These are phyloP conservation scores for Stipa capillata DNA, from an alignment of 176 grass and related monocot species.

Conservation along the genomic window DNA sequence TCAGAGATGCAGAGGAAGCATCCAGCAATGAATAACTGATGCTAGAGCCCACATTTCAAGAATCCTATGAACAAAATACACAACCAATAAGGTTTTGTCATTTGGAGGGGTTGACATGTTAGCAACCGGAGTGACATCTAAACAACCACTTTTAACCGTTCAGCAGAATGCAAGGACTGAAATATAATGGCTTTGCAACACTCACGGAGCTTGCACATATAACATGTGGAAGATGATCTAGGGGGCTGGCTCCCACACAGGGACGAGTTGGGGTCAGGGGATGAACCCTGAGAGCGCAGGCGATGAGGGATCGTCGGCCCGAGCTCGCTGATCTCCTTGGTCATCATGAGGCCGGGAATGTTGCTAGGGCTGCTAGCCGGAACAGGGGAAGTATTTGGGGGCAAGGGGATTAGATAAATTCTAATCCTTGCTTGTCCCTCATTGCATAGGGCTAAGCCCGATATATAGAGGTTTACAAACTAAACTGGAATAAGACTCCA, in stretches of 20 bases:
- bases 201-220: neutral
- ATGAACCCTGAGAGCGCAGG: no score
- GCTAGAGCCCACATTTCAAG: neutral
- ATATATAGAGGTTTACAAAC: no score
- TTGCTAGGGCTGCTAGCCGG: no score
- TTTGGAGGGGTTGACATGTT: neutral
- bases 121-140: neutral
- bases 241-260: neutral
- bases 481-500: no score
- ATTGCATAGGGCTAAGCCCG: no score
- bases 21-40: neutral
- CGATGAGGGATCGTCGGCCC: no score
- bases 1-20: neutral
- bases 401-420: no score
- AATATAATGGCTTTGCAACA: neutral
- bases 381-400: no score
- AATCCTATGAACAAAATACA: neutral
- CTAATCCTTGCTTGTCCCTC: no score
- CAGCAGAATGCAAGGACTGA: neutral
- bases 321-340: no score
- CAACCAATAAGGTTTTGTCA: neutral
- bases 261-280: neutral
- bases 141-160: neutral
- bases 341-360: no score
- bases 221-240: neutral